Base-by-base conservation (phyloP, 192 early-diverging fungal genomes). In the Linnemannia hyalina region DNA sequence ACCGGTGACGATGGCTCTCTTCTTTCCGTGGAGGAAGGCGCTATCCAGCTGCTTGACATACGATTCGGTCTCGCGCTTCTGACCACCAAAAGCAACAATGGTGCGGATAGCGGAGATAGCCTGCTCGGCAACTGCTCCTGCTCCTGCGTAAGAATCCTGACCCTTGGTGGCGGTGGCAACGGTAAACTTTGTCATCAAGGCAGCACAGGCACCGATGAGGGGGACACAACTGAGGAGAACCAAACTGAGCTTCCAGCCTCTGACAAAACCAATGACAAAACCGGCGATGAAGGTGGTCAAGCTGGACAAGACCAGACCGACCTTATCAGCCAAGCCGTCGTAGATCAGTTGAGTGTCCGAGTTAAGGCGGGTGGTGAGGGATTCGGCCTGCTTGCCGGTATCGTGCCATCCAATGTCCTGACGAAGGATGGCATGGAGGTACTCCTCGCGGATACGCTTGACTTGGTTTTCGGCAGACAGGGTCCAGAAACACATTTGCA, bases 341-440 rank as follows among this genome's bases (percentile, higher is more conserved):
- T 99, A 96, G 57, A 99, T 93, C 83, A 98, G 76, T 47, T 95
- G 93, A 46, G 97, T 97, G 70, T 98, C 97, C 42, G 93, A 91
- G 68, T 96, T 95, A 41, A 99, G 93, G 35, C 97, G 95, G 35
- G 97, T 97, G 7, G 96, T 95, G 47, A 99, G 91, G 57, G 95
- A 95, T 60, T 89, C 89, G 70, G 96, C 95, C 47, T 96, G 93
- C 55, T 93, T 92, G 69, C 89, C 90, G 32, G 90, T 91, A 76
- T 99, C 98, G 82, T 97, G 98, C 94, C 96, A 99, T 29, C 94
- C 95, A 77, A 96, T 93, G 44, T 98, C 94, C 85, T 98, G 97
- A 57, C 96, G 90, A 75, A 99, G 89, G 70, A 98, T 94, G 3
- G 95, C 87, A 41, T 89, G 89, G 38, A 98, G 89, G 78, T 97